Evolutionary conservation across 2,329 filamentous ascomycete species (phyloP).

Genomic region (Phialophora expanda): DNA sequence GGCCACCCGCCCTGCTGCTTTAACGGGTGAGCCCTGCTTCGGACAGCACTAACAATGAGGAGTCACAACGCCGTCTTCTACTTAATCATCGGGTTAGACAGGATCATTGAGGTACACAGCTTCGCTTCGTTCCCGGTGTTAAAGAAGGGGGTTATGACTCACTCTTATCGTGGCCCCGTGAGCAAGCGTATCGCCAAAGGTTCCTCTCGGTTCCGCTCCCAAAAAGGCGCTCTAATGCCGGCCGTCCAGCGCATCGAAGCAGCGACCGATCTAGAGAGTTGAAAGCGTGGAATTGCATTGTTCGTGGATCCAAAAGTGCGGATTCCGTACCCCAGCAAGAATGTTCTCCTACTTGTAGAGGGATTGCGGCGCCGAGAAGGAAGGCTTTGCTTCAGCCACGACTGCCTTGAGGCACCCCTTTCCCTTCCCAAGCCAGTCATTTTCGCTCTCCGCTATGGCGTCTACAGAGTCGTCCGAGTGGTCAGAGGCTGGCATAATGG

Average conservation of each 20-base stretch:
- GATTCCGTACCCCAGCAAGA: background rate
- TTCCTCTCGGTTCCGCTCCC: background rate
- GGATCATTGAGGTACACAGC: background rate
- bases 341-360: background rate
- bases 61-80: background rate
- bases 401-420: background rate
- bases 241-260: background rate
- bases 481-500: background rate
- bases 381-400: background rate
- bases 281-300: background rate
- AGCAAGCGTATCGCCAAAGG: background rate
- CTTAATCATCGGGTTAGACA: background rate
- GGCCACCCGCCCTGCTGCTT: background rate
- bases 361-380: background rate
- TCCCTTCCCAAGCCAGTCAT: background rate
- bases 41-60: background rate
- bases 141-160: background rate
- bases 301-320: background rate
- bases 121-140: background rate
- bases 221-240: background rate
- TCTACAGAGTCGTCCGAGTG: background rate
- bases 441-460: background rate
- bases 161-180: background rate
- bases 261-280: background rate
- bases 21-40: background rate